Percentiles rank a stretch among this genome's conserved stretches.
phyloP scores from a whole-genome alignment of 371 early-diverging fungal genomes.

The Haplosporangium sp. region DNA sequence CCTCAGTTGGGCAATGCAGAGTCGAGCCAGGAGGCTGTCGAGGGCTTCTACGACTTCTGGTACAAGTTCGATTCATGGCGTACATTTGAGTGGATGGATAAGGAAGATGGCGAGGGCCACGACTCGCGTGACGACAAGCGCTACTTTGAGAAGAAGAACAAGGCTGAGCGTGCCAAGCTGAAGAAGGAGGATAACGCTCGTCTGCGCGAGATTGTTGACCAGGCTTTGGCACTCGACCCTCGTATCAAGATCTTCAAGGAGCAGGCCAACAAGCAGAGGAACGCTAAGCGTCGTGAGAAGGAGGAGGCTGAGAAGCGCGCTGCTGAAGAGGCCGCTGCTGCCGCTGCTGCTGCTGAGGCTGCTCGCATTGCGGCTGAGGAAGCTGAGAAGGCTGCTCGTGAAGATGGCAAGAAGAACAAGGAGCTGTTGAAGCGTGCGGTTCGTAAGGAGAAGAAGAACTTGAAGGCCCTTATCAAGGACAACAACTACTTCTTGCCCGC shows the following conservation, averaged over 20 bases:
- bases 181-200: slow-evolving; percentile 98
- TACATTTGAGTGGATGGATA: slow-evolving; percentile 96
- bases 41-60: slow-evolving; percentile 97
- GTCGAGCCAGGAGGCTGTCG: slow-evolving; percentile 84
- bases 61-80: slow-evolving; percentile 97
- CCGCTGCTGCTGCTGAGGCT: slow-evolving; percentile 59
- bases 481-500: slow-evolving; percentile 83
- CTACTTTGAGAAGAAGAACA: slow-evolving; percentile 95
- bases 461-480: slow-evolving; percentile 83
- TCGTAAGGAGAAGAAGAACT: slow-evolving; percentile 92
- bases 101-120: slow-evolving; percentile 92
- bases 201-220: slow-evolving; percentile 87
- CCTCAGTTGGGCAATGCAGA: slow-evolving; percentile 83
- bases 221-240: slow-evolving; percentile 87
- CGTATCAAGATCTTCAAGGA: slow-evolving; percentile 92
- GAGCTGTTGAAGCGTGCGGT: slow-evolving; percentile 82
- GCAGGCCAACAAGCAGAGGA: slow-evolving; percentile 88
- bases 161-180: slow-evolving; percentile 87
- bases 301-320: slow-evolving; percentile 80
- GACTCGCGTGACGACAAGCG: slow-evolving; percentile 97
- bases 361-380: slow-evolving; percentile 57
- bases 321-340: slow-evolving; percentile 67
- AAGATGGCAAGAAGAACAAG: slow-evolving; percentile 78
- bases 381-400: slow-evolving; percentile 77
- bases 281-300: slow-evolving; percentile 90